These are phyloP conservation scores for Ambrosia hybrid DNA, from an alignment of 140 eudicot species.

Conservation along the genomic window DNA sequence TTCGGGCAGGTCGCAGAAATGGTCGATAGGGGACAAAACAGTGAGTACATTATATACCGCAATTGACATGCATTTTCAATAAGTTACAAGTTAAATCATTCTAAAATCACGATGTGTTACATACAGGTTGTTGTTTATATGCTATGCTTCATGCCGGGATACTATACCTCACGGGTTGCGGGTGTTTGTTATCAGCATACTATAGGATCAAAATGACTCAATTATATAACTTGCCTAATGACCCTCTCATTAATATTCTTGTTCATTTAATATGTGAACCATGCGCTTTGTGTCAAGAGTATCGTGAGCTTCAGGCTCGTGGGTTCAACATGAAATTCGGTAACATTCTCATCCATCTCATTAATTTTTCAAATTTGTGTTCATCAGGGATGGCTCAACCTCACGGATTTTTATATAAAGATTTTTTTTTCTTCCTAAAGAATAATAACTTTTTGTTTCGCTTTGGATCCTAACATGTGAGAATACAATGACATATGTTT, in stretches of 20 bases:
- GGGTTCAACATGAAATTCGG: conserved; percentile 44
- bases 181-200: conserved; percentile 38
- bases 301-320: conserved; percentile 46
- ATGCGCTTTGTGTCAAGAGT: conserved; percentile 50
- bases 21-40: conserved; percentile 38
- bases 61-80: neutral
- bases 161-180: conserved; percentile 37
- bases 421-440: too few relatives aligned
- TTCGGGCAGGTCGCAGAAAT: conserved; percentile 56
- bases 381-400: too few relatives aligned
- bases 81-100: neutral
- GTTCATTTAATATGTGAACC: conserved; percentile 40
- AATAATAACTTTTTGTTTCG: too few relatives aligned
- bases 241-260: conserved; percentile 31
- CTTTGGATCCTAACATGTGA: too few relatives aligned
- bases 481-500: too few relatives aligned
- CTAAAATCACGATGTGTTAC: neutral
- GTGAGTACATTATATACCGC: conserved; percentile 18
- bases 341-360: neutral
- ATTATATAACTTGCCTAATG: conserved; percentile 28
- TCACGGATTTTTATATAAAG: too few relatives aligned
- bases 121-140: conserved; percentile 28
- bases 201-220: conserved; percentile 38
- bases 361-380: neutral
- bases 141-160: conserved; percentile 30